Percentiles rank a stretch among this genome's conserved stretches.
Conservation (phyloP, 169 alveolate genomes). For the Fabrea salina region DNA sequence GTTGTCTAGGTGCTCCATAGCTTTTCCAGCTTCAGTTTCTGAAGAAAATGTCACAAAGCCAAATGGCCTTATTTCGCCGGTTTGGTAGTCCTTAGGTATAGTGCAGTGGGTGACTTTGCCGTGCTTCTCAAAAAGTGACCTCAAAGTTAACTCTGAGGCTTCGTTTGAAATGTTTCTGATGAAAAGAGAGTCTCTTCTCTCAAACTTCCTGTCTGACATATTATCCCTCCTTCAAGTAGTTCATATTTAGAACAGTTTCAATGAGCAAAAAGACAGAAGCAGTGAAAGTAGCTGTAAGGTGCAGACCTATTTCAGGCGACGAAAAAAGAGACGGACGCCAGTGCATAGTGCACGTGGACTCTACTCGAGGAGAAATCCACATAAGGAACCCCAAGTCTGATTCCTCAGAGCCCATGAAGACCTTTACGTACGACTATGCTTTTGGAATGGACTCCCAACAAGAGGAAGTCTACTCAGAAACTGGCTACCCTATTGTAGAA, state of each 20-base stretch:
- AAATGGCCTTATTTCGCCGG: conserved; percentile 1
- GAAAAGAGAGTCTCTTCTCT: neutral
- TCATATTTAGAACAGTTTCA: no score
- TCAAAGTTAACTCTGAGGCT: neutral
- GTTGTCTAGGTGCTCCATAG: neutral
- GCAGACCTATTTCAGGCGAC: conserved; percentile 73
- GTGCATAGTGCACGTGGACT: conserved; percentile 60
- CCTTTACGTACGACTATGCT: conserved; percentile 21
- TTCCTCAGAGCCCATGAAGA: conserved; percentile 5
- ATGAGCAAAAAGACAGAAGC: conserved; percentile 18
- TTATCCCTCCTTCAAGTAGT: no score
- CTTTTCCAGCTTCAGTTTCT: neutral
- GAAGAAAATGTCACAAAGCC: conserved; percentile 6
- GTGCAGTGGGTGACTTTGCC: neutral
- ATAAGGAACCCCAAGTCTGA: conserved; percentile 9
- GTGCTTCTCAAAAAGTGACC: neutral
- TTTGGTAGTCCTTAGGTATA: neutral
- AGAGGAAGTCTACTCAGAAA: conserved; percentile 82
- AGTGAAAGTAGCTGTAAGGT: conserved; percentile 71
- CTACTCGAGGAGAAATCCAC: neutral
- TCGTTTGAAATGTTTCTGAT: neutral
- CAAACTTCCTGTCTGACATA: neutral
- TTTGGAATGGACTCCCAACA: conserved; percentile 40
- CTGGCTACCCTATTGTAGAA: conserved; percentile 89
- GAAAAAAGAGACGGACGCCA: conserved; percentile 69